phyloP scores from a whole-genome alignment of 805 yeast species.

The Candida boleticola region DNA sequence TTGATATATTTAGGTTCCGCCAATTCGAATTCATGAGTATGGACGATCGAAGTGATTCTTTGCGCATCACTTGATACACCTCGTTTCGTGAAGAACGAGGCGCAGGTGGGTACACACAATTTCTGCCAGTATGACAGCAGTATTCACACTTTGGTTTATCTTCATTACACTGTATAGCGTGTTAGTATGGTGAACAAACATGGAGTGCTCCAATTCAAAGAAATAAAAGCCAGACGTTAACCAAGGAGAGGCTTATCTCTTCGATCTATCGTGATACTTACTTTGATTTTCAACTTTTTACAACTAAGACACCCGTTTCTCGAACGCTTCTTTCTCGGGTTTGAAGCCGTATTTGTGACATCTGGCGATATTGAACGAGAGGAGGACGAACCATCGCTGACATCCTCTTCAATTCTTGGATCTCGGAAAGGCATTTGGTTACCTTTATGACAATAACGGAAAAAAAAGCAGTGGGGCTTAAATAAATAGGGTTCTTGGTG shows the following conservation, averaged over 20 bases:
- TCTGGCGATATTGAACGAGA: too few relatives aligned
- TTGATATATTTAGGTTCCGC: conserved; percentile 15
- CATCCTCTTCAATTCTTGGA: background rate
- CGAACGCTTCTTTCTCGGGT: conserved; percentile 12
- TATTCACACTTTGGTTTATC: conserved; percentile 26
- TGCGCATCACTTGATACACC: background rate
- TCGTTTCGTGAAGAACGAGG: too few relatives aligned
- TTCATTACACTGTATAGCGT: conserved; percentile 21
- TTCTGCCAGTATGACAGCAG: conserved; percentile 20
- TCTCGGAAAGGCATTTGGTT: background rate
- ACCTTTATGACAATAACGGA: too few relatives aligned
- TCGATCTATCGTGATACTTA: background rate
- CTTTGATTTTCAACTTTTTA: conserved; percentile 29
- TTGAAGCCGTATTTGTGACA: background rate
- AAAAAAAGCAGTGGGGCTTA: too few relatives aligned
- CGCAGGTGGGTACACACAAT: conserved; percentile 17
- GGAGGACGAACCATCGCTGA: too few relatives aligned
- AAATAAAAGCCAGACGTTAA: too few relatives aligned
- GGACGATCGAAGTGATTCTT: background rate
- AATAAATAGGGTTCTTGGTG: too few relatives aligned
- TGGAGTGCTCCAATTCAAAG: background rate
- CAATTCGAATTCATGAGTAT: conserved; percentile 10
- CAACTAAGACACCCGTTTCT: conserved; percentile 32
- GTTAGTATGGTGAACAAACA: background rate
- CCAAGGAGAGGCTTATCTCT: background rate